Evolutionary conservation across 2,329 filamentous ascomycete genomes (phyloP), one percentile per base, ranked within the genome.

Genomic region (Emericellopsis atlantica): DNA sequence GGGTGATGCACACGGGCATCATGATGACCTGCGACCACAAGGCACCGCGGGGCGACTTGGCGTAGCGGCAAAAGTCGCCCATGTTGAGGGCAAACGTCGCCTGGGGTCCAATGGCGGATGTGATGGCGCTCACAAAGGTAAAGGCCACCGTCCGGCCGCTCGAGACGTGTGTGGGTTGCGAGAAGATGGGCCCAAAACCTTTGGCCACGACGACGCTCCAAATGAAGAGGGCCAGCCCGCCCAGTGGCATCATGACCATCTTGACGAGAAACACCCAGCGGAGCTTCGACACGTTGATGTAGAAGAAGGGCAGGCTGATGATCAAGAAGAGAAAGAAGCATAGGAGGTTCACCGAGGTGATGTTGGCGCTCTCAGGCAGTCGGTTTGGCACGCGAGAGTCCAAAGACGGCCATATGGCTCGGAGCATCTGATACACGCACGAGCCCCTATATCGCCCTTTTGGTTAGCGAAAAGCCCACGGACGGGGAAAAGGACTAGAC

Each of bases 361-460:
- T 54, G 44, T 61, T 60, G n/a, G 60, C 58, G 35, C 48, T 56
- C 1, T 49, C 50, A 1, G 62, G 54, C 21, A 70, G 54, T 24
- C 56, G 54, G 42, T 68, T 67, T 4, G 60, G 61, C 14, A 70
- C 55, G 39, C 51, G 53, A 14, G 52, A 46, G 44, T 61, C 65
- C 23, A 43, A 39, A 15, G 55, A 58, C 1, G 64, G 62, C 61
- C 62, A 67, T 42, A 65, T 62, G 12, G 60, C 55, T 2, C 49
- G 46, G 9, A 62, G 50, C 31, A 32, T 32, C 31, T 32, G 31
- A 32, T 32, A 32, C 31, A 32, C 31, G 31, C 31, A 32, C 31
- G 31, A 4, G 31, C 31, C 31, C 11, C 31, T 32, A 32, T 6
- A 32, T 32, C 31, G 6, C 31, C 31, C 31, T 32, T 32, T 15